Evolutionary conservation across 2,329 filamentous ascomycete species (phyloP), one percentile per base, ranked within the genome.

Genomic region (Phialocephala subalpina): DNA sequence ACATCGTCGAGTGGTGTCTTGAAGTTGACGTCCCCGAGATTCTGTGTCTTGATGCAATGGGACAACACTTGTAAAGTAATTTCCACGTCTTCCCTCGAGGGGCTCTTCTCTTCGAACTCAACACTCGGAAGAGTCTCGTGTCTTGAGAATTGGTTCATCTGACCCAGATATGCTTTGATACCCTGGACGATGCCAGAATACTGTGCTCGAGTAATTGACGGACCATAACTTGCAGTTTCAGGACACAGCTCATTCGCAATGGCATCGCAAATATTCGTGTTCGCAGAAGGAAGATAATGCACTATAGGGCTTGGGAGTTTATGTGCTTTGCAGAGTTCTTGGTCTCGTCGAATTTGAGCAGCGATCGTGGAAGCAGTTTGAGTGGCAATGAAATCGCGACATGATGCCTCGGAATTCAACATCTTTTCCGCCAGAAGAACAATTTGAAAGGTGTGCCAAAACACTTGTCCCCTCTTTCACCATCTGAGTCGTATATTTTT

Each of bases 141-240:
- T 25, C 47, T 60, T 3, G 36, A 18, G 20, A 52, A 20, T 2
- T 63, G 62, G 29, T 40, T 53, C 64, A 69, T 69, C 22, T 56
- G 53, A 9, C 40, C 57, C 12, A 69, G 36, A 20, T 69, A 70
- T 18, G 45, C 60, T 60, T 65, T 68, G 60, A 70, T 64, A 25
- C 64, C 60, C 20, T 64, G 62, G 29, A 67, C 35, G 14, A 69
- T 62, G 1, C 66, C 62, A 36, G 57, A 33, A 58, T 67, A 67
- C 27, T 67, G 66, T 14, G 60, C 60, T 42, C 61, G 52, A 29
- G 47, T 56, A 38, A 67, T 61, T 0, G 56, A 53, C 2, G 20
- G 47, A 4, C 58, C 53, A 42, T 63, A 61, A 9, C 36, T 45
- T n/a, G 53, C 52, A 25, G 60, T 66, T 22, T 65, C 62, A 7